phyloP scores from a whole-genome alignment of 1,139 yeast species.

The Spathaspora sp. region DNA sequence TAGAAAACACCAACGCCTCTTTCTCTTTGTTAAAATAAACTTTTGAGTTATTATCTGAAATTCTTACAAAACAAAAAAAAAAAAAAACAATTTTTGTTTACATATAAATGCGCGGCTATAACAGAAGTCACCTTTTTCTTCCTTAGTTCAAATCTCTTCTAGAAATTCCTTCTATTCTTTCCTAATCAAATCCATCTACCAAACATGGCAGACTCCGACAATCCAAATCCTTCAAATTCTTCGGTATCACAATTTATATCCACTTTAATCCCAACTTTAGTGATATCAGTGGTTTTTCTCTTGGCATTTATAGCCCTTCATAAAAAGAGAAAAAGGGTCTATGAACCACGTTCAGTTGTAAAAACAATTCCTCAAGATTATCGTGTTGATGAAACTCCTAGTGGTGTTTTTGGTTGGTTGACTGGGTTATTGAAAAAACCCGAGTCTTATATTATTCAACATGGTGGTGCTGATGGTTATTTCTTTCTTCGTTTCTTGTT shows the following conservation, averaged over 20 bases:
- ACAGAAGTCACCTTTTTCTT: not conserved
- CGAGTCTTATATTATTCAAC: constrained; percentile 70
- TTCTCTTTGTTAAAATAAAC: not conserved
- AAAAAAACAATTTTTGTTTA: not conserved
- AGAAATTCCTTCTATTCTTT: no score
- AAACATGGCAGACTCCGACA: constrained; percentile 7
- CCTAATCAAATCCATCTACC: no score
- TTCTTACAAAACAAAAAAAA: no score
- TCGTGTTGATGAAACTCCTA: constrained; percentile 55
- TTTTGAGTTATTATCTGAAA: not conserved
- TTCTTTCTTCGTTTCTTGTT: constrained; percentile 77
- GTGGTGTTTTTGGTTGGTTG: constrained; percentile 59
- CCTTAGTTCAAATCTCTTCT: not conserved
- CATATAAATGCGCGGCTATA: not conserved
- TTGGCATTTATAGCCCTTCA: constrained; percentile 62
- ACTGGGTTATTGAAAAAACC: constrained; percentile 50
- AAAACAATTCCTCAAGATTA: constrained; percentile 39
- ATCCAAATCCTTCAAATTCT: constrained; percentile 9
- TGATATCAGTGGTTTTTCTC: constrained; percentile 58
- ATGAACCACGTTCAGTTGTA: constrained; percentile 74
- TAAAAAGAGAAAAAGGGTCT: constrained; percentile 65
- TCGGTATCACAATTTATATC: constrained; percentile 41
- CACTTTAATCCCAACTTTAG: constrained; percentile 36
- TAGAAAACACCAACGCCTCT: no score
- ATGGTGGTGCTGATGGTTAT: constrained; percentile 86